Evolutionary conservation across 768 basidiomycete genomes (phyloP).

Genomic region (Lentinula detonsa): DNA sequence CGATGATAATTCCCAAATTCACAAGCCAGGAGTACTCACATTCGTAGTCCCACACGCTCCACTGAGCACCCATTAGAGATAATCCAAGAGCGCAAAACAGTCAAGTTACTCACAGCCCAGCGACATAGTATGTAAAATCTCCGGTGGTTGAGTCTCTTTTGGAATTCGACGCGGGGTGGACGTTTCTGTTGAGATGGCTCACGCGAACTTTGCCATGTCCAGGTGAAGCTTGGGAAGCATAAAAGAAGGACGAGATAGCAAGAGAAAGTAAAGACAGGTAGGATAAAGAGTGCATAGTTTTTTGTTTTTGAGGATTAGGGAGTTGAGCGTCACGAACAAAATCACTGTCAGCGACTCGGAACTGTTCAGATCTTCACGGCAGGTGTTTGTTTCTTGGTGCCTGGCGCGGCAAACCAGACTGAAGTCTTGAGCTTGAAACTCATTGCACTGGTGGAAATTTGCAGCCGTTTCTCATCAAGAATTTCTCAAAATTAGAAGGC

Average conservation of each 20-base stretch:
- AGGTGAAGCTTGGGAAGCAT: not conserved
- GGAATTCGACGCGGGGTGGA: not conserved
- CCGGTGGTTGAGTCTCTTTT: conserved; percentile 3
- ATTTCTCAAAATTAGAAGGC: no score
- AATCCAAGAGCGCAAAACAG: not conserved
- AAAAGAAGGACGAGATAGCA: not conserved
- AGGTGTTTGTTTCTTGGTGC: not conserved
- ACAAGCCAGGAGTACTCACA: not conserved
- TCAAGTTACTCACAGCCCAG: not conserved
- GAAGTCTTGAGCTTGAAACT: no score
- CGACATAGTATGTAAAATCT: not conserved
- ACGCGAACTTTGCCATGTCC: not conserved
- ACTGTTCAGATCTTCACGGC: not conserved
- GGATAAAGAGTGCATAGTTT: conserved; percentile 5
- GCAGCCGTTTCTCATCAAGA: no score
- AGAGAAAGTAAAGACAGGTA: not conserved
- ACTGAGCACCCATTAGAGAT: conserved; percentile 16
- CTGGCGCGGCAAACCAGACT: not conserved
- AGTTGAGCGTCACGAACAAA: not conserved
- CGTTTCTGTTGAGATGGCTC: not conserved
- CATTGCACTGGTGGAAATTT: no score
- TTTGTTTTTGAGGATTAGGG: not conserved
- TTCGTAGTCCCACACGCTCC: conserved; percentile 35
- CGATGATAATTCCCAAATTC: not conserved
- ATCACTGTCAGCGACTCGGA: not conserved